Base-by-base conservation (phyloP, 169 alveolate species). In the Plasmodium cynomolgi region DNA sequence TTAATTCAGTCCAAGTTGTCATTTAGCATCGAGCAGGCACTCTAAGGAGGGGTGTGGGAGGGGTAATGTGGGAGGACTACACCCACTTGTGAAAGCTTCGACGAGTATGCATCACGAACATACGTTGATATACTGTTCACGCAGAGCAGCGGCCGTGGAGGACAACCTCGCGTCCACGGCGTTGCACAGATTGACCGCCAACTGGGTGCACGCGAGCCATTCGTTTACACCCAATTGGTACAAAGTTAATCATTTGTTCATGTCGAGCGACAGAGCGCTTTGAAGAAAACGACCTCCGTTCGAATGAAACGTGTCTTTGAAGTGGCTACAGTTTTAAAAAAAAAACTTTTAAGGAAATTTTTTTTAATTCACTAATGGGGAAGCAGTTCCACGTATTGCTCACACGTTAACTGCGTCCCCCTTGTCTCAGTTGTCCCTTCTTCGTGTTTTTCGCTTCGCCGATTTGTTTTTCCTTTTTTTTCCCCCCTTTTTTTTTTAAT, bases 1-100 rank as follows among this genome's bases (percentile, higher is more conserved):
- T 77, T 86, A 86, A 86, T 86, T 77, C 93, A 86, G 56, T 7
- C 93, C 20, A 86, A 86, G 68, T 71, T 86, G 71, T 17, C 93
- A 0, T 33, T 86, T 34, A 56, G 37, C 20, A 86, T 86, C 44
- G 93, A 86, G 44, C 15, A 37, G 29, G 77, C 84, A 29, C 81
- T 86, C 79, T 86, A 23, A 85, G 39, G 26, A 7, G 39, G 6
- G 23, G 8, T 15, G 8, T 47, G 8, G 0, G 3, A n/a, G 56
- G 23, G 62, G 62, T 1, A 50, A 9, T 2, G 23, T 20, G 6
- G 3, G 62, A 7, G 3, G 1, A 41, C 17, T 68, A 29, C 31
- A 23, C 37, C n/a, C 37, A 68, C 77, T 3, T 68, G 31, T 68
- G 31, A 29, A 68, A 23, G 31, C 17, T 29, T 20, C 77, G 77